Base-by-base conservation (phyloP, 805 yeast genomes). In the Pichia heedii region DNA sequence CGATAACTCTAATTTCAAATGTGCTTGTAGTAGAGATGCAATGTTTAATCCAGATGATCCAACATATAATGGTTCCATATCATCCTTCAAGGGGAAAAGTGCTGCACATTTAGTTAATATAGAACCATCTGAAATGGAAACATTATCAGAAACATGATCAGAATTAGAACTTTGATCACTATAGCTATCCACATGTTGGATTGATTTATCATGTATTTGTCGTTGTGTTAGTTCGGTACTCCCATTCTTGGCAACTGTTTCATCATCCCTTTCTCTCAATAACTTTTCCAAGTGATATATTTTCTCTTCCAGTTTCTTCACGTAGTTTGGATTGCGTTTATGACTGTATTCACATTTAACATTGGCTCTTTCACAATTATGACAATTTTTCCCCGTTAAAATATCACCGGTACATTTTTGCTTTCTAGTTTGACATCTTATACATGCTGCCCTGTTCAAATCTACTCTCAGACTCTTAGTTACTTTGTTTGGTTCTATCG, bases 391-490 rank as follows among this genome's bases (percentile, higher is more conserved):
- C 15, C 29, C 21, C 13, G 36, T 29, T 3, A 47, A 42, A 18
- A 40, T 42, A 20, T 21, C 21, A 6, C 53, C 53, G 18, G 48
- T 49, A 27, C 53, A 50, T 24, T 49, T 49, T 29, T 50, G 49
- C 37, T 50, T 50, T 12, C 53, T 40, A 19, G 45, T 22, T 29
- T 50, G 48, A 24, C 53, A 50, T 20, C 51, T 30, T 22, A 43
- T 49, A 40, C 53, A 50, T 4, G 53, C 53, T 7, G 43, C 38
- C 5, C 10, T 9, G 9, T 21, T 34, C 6, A 21, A 8, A 4
- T 34, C 26, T 2, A 13, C 15, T 34, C 36, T 34, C 9, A 5
- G 20, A 12, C 36, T 20, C 13, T 34, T 34, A 8, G 13, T 6
- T 34, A 34, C 26, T 12, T 24, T 24, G 11, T 3, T 24, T 4